These are phyloP conservation scores for Kwoniella newhampshirensis DNA, from an alignment of 768 basidiomycete species.

Conservation along the genomic window DNA sequence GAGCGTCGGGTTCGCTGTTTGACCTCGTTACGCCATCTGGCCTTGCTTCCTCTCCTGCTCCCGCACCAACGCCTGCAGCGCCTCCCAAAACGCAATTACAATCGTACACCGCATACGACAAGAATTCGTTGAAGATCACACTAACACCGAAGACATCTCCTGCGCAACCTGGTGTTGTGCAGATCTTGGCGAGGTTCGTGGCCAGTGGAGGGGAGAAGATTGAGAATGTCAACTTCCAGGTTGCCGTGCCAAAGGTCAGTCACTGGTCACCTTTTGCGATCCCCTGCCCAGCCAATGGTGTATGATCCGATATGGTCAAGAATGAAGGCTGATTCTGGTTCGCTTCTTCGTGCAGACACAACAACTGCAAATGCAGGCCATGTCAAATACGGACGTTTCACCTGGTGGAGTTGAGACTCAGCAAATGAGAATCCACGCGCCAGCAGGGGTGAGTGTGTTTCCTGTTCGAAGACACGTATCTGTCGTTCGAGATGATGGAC, in stretches of 20 bases:
- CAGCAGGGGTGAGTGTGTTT: constrained; percentile 68
- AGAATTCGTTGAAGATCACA: constrained; percentile 83
- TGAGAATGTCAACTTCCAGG: constrained; percentile 83
- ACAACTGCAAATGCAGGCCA: constrained; percentile 95
- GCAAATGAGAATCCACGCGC: constrained; percentile 88
- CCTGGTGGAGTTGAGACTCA: constrained; percentile 86
- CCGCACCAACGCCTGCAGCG: constrained; percentile 60
- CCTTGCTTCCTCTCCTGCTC: constrained; percentile 54
- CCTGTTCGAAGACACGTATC: background rate
- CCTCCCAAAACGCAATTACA: constrained; percentile 60
- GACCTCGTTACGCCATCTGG: constrained; percentile 29
- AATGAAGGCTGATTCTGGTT: constrained; percentile 15
- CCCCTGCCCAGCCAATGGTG: too few species aligned
- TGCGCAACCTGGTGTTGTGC: constrained; percentile 79
- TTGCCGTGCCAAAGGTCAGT: constrained; percentile 88
- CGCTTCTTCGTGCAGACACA: constrained; percentile 67
- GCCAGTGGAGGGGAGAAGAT: constrained; percentile 61
- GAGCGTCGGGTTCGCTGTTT: constrained; percentile 41
- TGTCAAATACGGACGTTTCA: constrained; percentile 78
- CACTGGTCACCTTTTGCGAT: background rate
- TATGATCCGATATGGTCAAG: too few species aligned
- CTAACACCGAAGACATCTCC: constrained; percentile 82
- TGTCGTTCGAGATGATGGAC: background rate
- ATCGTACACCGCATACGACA: constrained; percentile 84
- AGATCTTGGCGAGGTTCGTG: constrained; percentile 82